Evolutionary conservation across 768 basidiomycete species (phyloP).

Genomic region (Cyathus striatus): DNA sequence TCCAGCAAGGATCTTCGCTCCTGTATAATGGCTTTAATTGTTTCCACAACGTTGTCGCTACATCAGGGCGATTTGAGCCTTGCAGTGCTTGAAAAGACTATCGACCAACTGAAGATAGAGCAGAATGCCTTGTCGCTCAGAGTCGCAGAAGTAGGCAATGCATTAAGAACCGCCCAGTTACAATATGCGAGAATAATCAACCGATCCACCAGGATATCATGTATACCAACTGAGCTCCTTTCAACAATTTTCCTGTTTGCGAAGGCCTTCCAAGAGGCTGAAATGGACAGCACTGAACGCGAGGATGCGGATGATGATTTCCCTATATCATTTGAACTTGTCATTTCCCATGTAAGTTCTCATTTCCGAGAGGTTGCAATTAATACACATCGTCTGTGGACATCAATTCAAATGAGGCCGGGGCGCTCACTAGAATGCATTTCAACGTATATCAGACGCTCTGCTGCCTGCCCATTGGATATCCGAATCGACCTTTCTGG

Average conservation of each 20-base stretch:
- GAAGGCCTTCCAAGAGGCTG: constrained; percentile 15
- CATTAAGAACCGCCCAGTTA: neutral
- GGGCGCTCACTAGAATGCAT: constrained; percentile 13
- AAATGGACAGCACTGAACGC: constrained; percentile 6
- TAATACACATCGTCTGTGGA: constrained; percentile 34
- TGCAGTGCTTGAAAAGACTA: neutral
- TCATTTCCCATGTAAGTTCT: constrained; percentile 32
- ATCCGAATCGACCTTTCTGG: constrained; percentile 21
- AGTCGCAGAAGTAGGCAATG: neutral
- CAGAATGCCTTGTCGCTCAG: neutral
- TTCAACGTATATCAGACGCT: constrained; percentile 26
- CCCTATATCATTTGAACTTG: constrained; percentile 26
- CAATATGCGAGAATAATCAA: neutral
- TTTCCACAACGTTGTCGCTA: no score
- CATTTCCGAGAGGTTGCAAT: constrained; percentile 34
- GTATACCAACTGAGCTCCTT: constrained; percentile 26
- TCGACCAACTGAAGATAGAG: neutral
- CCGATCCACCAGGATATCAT: constrained; percentile 6
- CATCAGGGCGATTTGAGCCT: no score
- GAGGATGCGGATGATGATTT: constrained; percentile 3
- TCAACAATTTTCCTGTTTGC: constrained; percentile 25
- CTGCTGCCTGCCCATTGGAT: constrained; percentile 22
- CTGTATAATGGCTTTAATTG: no score
- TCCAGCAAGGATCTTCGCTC: no score
- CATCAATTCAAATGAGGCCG: constrained; percentile 22